Evolutionary conservation across 1,284 basidiomycete genomes (phyloP).

Genomic region (Melanopsichium pennsylvanicum): DNA sequence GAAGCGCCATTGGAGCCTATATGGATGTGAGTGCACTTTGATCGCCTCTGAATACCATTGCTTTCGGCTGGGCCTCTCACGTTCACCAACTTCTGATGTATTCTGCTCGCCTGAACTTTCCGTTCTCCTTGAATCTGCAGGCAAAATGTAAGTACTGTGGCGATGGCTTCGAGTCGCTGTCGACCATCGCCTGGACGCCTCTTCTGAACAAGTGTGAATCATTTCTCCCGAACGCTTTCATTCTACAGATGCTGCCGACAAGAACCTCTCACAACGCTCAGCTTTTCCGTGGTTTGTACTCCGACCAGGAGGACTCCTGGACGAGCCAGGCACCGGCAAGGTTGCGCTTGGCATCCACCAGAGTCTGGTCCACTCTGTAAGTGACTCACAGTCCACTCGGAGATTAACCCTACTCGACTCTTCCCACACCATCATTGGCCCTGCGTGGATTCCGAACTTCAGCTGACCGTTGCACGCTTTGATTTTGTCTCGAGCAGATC

Average conservation of each 20-base stretch:
- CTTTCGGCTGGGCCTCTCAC: no score
- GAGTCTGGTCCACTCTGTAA: conserved; percentile 32
- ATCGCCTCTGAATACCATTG: background rate
- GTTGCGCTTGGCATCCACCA: conserved; percentile 43
- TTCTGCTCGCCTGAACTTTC: no score
- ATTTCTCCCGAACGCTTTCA: background rate
- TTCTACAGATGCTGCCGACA: conserved; percentile 73
- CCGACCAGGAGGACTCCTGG: conserved; percentile 73
- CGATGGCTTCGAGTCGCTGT: background rate
- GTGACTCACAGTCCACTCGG: background rate
- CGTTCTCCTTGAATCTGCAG: no score
- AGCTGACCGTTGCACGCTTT: no score
- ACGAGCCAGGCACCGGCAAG: conserved; percentile 66
- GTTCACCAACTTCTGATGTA: no score
- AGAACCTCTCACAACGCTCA: conserved; percentile 72
- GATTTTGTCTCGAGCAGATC: no score
- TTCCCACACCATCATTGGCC: no score
- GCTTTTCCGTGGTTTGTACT: conserved; percentile 77
- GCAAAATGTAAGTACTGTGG: conserved; percentile 6
- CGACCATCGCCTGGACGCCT: background rate
- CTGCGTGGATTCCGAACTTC: no score
- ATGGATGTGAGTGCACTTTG: conserved; percentile 32
- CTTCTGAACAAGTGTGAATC: no score
- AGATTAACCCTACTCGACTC: no score
- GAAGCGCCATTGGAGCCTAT: conserved; percentile 43